Base-by-base conservation (phyloP, 306 rosid species). In the Begonia loranthoides region DNA sequence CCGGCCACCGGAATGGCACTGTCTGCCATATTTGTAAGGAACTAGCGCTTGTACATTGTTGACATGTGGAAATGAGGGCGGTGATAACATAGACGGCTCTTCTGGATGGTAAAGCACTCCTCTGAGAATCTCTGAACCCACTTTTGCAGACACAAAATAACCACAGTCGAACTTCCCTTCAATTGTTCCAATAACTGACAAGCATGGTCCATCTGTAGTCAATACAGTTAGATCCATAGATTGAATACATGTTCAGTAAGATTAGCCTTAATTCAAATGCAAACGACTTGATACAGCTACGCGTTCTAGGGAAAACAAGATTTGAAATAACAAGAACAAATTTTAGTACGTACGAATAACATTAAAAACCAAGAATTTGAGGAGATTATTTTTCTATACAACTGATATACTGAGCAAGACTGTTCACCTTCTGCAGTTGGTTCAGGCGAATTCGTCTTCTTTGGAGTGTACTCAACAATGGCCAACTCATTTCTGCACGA, bases 81-180 rank as follows among this genome's bases (percentile, higher is more conserved):
- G 36, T 6, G 65, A 50, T 15, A 6, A 43, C 0, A n/a, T 4
- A 12, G 34, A 64, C n/a, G 62, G 62, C 57, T 69, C 65, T 13
- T 78, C 70, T 9, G 93, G 93, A 73, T 82, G 94, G 66, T 83
- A 92, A 13, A 92, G 79, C 6, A 86, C 96, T 41, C 99, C 96
- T 59, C 58, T 78, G 0, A 86, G 74, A 54, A 73, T 61, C 65
- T 92, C 93, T 1, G 87, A 76, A 47, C 99, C 99, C 59, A 86
- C 17, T 56, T 83, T 82, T 77, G 86, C 99, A 2, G 86, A 65
- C 39, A 92, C 86, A 55, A 86, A 17, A 63, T 86, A 92, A 28
- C 99, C 96, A 58, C 93, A 74, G 17, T 92, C 96, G 62, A 83
- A 80, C 66, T 86, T 92, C 60, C 84, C 99, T 22, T 83, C 94